Percentiles rank a stretch among this genome's conserved stretches.
Evolutionary conservation across 306 rosid genomes (phyloP).

Genomic region (Benincasa hispida): DNA sequence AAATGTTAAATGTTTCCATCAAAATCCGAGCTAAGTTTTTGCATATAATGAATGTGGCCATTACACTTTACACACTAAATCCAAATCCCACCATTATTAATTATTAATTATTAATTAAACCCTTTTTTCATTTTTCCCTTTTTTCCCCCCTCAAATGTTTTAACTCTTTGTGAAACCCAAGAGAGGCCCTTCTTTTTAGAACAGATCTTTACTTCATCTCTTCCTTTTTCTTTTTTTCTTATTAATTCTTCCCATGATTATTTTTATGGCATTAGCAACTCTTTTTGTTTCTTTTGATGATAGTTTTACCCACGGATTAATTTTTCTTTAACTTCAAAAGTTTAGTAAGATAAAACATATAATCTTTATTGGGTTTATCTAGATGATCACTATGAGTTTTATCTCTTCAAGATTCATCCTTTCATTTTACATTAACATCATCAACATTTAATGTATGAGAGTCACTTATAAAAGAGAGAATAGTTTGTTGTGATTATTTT

Average conservation of each 20-base stretch:
- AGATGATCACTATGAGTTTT: background rate
- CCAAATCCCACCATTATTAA: background rate
- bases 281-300: constrained; percentile 1
- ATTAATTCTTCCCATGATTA: background rate
- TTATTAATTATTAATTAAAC: background rate
- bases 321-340: background rate
- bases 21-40: background rate
- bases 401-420: background rate
- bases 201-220: background rate
- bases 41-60: background rate
- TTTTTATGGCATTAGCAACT: background rate
- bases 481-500: too few species aligned
- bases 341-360: background rate
- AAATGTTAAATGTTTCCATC: background rate
- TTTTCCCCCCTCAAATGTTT: too few species aligned
- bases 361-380: background rate
- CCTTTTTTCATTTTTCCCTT: too few species aligned
- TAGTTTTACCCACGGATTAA: constrained; percentile 1
- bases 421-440: too few species aligned
- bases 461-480: too few species aligned
- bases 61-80: background rate
- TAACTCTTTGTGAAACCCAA: background rate
- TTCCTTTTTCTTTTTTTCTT: background rate
- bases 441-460: too few species aligned
- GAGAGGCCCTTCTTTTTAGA: background rate